phyloP scores from a whole-genome alignment of 257 asterid genomes.

The Mitragyna speciosa region DNA sequence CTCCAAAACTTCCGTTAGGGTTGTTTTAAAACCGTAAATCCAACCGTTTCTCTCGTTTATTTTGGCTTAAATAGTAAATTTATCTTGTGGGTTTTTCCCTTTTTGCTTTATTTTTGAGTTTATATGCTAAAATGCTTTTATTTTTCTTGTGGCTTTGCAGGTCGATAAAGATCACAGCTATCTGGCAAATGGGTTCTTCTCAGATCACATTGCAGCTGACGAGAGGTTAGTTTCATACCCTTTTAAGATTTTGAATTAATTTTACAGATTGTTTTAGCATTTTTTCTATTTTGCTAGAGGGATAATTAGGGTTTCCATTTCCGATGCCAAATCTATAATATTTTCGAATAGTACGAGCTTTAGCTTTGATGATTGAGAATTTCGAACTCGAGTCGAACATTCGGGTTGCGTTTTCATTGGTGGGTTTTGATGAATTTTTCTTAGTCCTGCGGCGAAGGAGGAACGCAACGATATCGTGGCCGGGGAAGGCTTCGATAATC shows the following conservation, averaged over 20 bases:
- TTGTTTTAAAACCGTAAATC: constrained; percentile 34
- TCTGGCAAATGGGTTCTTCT: constrained; percentile 37
- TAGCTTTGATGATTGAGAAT: constrained; percentile 11
- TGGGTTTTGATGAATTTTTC: constrained; percentile 6
- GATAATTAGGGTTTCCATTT: constrained; percentile 53
- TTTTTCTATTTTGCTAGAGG: constrained; percentile 1
- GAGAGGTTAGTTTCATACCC: constrained; percentile 42
- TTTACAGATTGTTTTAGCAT: not conserved
- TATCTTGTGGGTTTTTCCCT: constrained; percentile 16
- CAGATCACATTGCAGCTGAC: constrained; percentile 21
- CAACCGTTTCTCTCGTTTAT: constrained; percentile 24
- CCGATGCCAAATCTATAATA: constrained; percentile 15
- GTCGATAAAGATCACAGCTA: constrained; percentile 23
- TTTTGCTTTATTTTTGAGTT: constrained; percentile 21
- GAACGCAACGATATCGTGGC: constrained; percentile 16
- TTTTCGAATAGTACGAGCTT: constrained; percentile 18
- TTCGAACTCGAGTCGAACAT: not conserved
- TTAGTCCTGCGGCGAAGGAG: constrained; percentile 23
- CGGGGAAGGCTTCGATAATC: not conserved
- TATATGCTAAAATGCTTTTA: constrained; percentile 5
- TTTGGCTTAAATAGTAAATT: constrained; percentile 14
- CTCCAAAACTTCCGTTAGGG: constrained; percentile 45
- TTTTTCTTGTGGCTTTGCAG: constrained; percentile 35
- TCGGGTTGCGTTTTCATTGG: not conserved
- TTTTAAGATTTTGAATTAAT: constrained; percentile 20